A percentile compares a stretch with the other conserved stretches of the same genome.
Evolutionary conservation across 805 yeast genomes (phyloP).

Genomic region (Candida silvicultrix): DNA sequence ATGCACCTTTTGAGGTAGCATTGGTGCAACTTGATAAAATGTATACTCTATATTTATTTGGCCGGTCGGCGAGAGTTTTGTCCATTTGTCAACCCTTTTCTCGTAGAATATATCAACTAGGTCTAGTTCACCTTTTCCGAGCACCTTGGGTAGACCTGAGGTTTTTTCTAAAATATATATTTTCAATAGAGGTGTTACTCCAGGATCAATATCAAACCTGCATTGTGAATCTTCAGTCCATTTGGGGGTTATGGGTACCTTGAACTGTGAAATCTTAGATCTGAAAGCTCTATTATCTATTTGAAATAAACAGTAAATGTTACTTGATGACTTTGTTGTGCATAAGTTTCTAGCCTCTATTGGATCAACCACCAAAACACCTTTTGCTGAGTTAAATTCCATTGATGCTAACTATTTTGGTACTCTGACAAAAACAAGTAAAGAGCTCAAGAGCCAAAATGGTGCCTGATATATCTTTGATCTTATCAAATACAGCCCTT

Average conservation of each 20-base stretch:
- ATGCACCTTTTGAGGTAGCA: conserved; percentile 11
- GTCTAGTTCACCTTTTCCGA: conserved; percentile 12
- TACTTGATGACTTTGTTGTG: not conserved
- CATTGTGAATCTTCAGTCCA: conserved; percentile 21
- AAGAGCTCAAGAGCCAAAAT: not conserved
- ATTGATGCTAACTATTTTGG: not conserved
- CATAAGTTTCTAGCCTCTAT: conserved; percentile 13
- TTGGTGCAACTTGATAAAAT: conserved; percentile 17
- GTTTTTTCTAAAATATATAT: conserved; percentile 14
- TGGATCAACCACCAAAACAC: conserved; percentile 20
- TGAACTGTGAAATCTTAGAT: conserved; percentile 3
- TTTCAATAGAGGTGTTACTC: conserved; percentile 6
- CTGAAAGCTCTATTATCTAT: conserved; percentile 13
- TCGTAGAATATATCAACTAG: conserved; percentile 12
- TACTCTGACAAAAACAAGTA: no score
- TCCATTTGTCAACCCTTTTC: conserved; percentile 9
- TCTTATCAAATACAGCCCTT: not conserved
- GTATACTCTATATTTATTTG: conserved; percentile 18
- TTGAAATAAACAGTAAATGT: conserved; percentile 17
- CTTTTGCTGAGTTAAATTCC: conserved; percentile 12
- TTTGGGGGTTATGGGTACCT: not conserved
- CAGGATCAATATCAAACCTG: conserved; percentile 16
- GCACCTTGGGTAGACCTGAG: conserved; percentile 8
- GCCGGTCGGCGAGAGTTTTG: conserved; percentile 9
- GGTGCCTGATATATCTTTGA: no score